phyloP scores from a whole-genome alignment of 345 rosid genomes.

The Ceriops tagal region DNA sequence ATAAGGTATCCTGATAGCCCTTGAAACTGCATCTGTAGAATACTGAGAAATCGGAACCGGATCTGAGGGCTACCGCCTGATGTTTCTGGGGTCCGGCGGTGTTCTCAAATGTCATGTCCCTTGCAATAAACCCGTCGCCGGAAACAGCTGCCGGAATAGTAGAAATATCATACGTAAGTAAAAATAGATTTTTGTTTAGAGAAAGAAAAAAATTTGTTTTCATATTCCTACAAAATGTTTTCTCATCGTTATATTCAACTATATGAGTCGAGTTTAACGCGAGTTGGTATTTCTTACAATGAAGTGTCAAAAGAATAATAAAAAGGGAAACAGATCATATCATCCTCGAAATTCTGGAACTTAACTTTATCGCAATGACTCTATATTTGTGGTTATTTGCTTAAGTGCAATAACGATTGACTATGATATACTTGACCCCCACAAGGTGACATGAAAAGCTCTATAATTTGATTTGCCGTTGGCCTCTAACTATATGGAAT shows the following conservation, averaged over 20 bases:
- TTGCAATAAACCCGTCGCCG: constrained; percentile 69
- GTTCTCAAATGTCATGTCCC: constrained; percentile 75
- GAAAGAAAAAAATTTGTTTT: neutral
- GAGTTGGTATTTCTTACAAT: no score
- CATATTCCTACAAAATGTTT: no score
- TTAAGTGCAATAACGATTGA: neutral
- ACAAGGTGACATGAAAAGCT: no score
- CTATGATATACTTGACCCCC: no score
- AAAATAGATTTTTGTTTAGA: neutral
- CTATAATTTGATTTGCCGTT: no score
- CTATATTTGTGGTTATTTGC: neutral
- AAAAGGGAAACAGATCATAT: no score
- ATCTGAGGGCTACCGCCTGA: constrained; percentile 86
- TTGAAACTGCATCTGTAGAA: constrained; percentile 76
- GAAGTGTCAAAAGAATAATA: neutral
- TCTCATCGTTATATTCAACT: no score
- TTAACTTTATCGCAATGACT: no score
- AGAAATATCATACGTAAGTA: neutral
- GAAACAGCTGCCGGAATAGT: constrained; percentile 43
- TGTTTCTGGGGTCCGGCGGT: constrained; percentile 81
- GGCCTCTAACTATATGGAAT: no score
- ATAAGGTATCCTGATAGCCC: constrained; percentile 90
- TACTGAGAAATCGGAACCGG: constrained; percentile 73
- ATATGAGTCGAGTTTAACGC: no score
- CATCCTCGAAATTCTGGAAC: no score